Evolutionary conservation across 768 basidiomycete species (phyloP).

Genomic region (Amanita fuliginea): DNA sequence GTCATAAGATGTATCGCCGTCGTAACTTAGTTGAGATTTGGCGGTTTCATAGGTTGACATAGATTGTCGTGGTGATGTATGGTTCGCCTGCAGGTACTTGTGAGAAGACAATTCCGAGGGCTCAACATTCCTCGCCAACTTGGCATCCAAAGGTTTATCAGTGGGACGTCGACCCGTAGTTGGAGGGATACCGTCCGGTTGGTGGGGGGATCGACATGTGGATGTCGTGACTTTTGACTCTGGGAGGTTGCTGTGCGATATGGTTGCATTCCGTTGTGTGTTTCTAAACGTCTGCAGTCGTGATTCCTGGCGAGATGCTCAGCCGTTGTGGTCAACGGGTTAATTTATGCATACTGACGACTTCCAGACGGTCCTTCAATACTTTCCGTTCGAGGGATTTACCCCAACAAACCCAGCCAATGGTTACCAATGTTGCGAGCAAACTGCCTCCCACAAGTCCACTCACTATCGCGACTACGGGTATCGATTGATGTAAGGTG

Average conservation of each 20-base stretch:
- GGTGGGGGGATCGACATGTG: not conserved
- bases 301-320: conserved; percentile 13
- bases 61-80: not conserved
- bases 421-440: conserved; percentile 30
- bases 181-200: not conserved
- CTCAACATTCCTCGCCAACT: not conserved
- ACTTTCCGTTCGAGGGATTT: conserved; percentile 25
- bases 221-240: conserved; percentile 30
- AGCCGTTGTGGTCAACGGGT: not conserved
- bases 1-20: conserved; percentile 1
- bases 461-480: conserved; percentile 39
- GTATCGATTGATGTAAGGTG: conserved; percentile 17
- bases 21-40: not conserved
- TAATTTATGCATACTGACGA: conserved; percentile 10
- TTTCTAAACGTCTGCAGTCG: conserved; percentile 23
- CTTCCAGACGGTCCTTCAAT: conserved; percentile 17
- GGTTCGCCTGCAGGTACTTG: not conserved
- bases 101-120: not conserved
- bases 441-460: conserved; percentile 36
- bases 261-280: conserved; percentile 28
- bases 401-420: conserved; percentile 39
- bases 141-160: not conserved
- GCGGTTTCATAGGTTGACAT: conserved; percentile 5
- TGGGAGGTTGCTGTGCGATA: too few relatives aligned
- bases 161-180: too few relatives aligned